Evolutionary conservation across 257 asterid genomes (phyloP), one percentile per base, ranked within the genome.

Genomic region (Penstemon eatonii): DNA sequence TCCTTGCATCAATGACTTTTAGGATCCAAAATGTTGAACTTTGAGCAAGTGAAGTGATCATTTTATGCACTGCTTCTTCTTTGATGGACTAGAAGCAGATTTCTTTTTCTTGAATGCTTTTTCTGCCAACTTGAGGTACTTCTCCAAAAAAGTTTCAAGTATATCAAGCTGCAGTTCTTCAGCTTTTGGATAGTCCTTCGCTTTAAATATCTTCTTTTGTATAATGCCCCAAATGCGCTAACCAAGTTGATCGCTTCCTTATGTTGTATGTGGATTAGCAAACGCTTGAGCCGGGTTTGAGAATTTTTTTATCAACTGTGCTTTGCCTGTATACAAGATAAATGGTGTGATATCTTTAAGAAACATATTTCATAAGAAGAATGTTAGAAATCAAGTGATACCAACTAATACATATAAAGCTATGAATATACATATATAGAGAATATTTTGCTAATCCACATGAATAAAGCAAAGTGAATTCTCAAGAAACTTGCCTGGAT

Each of bases 181-280:
- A 5, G 88, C 96, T 77, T 69, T 84, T 0, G 99, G 99, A 77
- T 73, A 79, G 64, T 91, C 96, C 85, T 86, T 94, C 3, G 97
- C 96, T 81, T 94, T 94, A 47, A 91, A 88, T 68, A 91, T 87
- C 68, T 89, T 91, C 86, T 87, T 94, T 72, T 89, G 96, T 74
- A 94, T 70, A 65, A 94, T 86, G 37, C 98, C 98, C 96, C 89
- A 94, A 60, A 94, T 84, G 41, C 98, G 95, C 81, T 94, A 95
- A 63, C 91, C 87, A 59, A 94, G 96, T 81, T 94, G 99, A 81
- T 87, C 96, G 7, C 92, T 94, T 66, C 97, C 97, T 80, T 94
- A 96, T 4, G 95, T 77, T 25, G 96, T 86, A 54, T 83, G 86
- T 60, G 97, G 96, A 71, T 87, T 91, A 60, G 81, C 80, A 66